Evolutionary conservation across 1,139 yeast genomes (phyloP), one percentile per base, ranked within the genome.

Genomic region (Suhomyces panamericanus): DNA sequence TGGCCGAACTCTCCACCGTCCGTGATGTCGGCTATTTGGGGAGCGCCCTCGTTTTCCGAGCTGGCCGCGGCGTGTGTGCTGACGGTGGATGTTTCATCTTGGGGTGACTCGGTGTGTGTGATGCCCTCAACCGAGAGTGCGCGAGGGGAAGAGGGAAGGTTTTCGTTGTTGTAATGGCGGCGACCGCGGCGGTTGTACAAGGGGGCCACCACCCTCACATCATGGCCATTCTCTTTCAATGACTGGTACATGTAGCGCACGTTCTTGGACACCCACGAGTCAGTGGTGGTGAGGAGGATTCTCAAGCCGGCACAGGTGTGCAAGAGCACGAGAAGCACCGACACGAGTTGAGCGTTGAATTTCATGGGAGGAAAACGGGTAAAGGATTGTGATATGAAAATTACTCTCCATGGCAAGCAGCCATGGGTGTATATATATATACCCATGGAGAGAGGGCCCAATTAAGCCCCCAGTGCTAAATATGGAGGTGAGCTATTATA

Each of bases 241-340:
- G 60, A 58, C 2, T 59, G 47, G 45, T 68, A 63, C 41, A 70
- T 55, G 35, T 53, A 56, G 17, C 75, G 54, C 13, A 63, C 51
- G 48, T 69, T 67, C 44, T 65, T 68, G 15, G 70, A 59, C 7
- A 67, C 75, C 76, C 76, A 70, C n/a, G 69, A 63, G 49, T 70
- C 73, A 6, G 69, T 58, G 33, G 70, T 56, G n/a, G 73, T 54
- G 15, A 70, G 44, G 15, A 70, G 49, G 24, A 70, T 66, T 42
- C 70, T 66, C 41, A 70, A 57, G 8, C 58, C 57, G 17, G 48
- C 39, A 9, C 35, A 41, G 3, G 49, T 36, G 17, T 41, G 44
- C 32, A 39, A 20, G 20, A 47, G 34, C 17, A 43, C 41, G n/a
- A 44, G 15, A 12, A 44, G 22, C 20, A 38, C 44, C 26, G 41